phyloP scores from a whole-genome alignment of 768 basidiomycete species.

The Boletus tylopilopsis region DNA sequence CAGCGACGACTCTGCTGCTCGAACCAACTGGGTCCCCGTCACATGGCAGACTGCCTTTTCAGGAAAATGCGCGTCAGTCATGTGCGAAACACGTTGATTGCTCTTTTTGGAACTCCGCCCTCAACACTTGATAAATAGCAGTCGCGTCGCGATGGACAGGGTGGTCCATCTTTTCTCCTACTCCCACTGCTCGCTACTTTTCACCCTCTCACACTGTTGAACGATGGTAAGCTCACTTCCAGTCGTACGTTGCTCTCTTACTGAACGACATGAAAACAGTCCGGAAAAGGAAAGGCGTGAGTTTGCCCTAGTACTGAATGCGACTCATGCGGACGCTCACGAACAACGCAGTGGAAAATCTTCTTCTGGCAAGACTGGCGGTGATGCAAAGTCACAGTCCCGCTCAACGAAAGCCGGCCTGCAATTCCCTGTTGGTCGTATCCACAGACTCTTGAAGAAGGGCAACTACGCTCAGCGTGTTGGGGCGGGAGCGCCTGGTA shows the following conservation, averaged over 20 bases:
- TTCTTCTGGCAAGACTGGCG: slow-evolving; percentile 44
- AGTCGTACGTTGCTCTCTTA: background rate
- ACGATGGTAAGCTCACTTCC: slow-evolving; percentile 31
- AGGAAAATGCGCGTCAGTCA: slow-evolving; percentile 29
- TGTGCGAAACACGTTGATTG: slow-evolving; percentile 34
- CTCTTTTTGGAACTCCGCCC: slow-evolving; percentile 30
- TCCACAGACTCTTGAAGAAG: slow-evolving; percentile 72
- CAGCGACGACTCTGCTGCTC: background rate
- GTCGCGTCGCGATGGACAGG: slow-evolving; percentile 18
- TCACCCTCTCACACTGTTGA: slow-evolving; percentile 6
- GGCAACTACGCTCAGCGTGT: slow-evolving; percentile 72
- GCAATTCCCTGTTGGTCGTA: slow-evolving; percentile 80
- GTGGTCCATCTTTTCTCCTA: slow-evolving; percentile 5
- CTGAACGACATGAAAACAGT: slow-evolving; percentile 30
- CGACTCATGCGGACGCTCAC: background rate
- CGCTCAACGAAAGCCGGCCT: slow-evolving; percentile 64
- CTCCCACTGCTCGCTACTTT: slow-evolving; percentile 18
- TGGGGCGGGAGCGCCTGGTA: slow-evolving; percentile 65
- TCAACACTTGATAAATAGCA: slow-evolving; percentile 29
- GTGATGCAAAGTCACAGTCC: slow-evolving; percentile 56
- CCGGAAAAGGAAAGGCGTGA: slow-evolving; percentile 56
- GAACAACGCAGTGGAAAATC: slow-evolving; percentile 40
- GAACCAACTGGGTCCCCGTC: slow-evolving; percentile 18
- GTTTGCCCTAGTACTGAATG: slow-evolving; percentile 15
- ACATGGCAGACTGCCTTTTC: slow-evolving; percentile 18